Conservation (phyloP, 768 basidiomycete species). For the Mycena vulgaris region DNA sequence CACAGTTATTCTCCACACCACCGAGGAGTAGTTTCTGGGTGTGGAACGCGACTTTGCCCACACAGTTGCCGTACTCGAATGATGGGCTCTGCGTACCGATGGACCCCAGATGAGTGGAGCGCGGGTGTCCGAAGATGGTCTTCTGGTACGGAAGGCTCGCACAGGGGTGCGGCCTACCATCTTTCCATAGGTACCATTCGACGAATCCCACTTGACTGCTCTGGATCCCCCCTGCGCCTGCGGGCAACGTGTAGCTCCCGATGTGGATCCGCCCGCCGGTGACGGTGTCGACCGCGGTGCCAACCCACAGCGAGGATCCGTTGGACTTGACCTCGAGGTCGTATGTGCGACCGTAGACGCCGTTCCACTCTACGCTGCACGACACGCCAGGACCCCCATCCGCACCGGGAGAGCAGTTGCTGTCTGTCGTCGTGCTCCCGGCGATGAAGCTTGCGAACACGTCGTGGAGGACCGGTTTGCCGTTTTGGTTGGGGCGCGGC, state of each 20-base stretch:
- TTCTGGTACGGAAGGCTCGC: no score
- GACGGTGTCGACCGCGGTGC: neutral
- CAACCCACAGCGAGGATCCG: no score
- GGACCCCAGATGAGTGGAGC: no score
- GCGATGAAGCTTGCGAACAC: constrained; percentile 22
- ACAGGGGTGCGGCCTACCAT: no score
- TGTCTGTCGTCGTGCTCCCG: constrained; percentile 23
- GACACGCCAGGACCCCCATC: constrained; percentile 34
- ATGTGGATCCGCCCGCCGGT: neutral
- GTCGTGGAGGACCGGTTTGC: constrained; percentile 2
- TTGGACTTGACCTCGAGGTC: constrained; percentile 22
- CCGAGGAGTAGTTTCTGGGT: no score
- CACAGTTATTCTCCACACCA: no score
- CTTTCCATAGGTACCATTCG: no score
- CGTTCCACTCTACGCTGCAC: constrained; percentile 31
- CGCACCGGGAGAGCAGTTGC: constrained; percentile 28
- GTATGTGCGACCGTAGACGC: constrained; percentile 26
- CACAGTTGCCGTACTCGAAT: no score
- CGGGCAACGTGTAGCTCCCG: neutral
- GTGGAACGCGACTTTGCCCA: no score
- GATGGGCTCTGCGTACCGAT: no score
- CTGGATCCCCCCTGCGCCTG: neutral
- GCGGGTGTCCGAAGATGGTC: no score
- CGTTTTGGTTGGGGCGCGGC: constrained; percentile 9
- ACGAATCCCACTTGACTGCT: no score